phyloP scores from a whole-genome alignment of 176 grass and related monocot genomes.

The Bolboschoenus planiculmis region DNA sequence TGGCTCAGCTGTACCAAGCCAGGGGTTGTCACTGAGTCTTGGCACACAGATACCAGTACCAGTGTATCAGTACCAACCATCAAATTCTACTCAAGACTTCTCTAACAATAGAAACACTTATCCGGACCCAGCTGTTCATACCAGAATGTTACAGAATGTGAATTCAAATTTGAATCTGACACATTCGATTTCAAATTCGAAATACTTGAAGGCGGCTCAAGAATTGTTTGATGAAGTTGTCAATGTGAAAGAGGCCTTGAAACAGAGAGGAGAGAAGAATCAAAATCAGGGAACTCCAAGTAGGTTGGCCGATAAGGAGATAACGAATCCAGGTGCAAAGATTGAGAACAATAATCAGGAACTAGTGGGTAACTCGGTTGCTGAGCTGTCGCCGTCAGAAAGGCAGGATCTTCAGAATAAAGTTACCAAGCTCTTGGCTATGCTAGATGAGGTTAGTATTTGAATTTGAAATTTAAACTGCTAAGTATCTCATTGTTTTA shows the following conservation, averaged over 20 bases:
- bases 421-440: constrained; percentile 63
- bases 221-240: constrained; percentile 77
- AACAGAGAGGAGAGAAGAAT: constrained; percentile 40
- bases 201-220: constrained; percentile 59
- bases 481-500: neutral
- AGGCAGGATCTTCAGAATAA: constrained; percentile 96
- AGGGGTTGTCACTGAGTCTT: constrained; percentile 79
- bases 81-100: constrained; percentile 33
- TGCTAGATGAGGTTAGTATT: constrained; percentile 73
- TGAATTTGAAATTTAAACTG: neutral
- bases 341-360: constrained; percentile 43
- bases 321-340: constrained; percentile 22
- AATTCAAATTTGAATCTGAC: constrained; percentile 32
- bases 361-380: constrained; percentile 27
- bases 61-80: constrained; percentile 50
- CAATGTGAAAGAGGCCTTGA: constrained; percentile 58
- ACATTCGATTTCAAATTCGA: constrained; percentile 55
- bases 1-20: constrained; percentile 32
- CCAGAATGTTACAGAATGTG: constrained; percentile 12
- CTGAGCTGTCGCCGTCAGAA: constrained; percentile 66
- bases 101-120: constrained; percentile 17
- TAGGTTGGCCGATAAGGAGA: constrained; percentile 33
- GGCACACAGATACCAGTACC: constrained; percentile 63
- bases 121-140: constrained; percentile 18
- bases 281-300: constrained; percentile 36